phyloP scores from a whole-genome alignment of 192 early-diverging fungal species.

The Podila epicladia region DNA sequence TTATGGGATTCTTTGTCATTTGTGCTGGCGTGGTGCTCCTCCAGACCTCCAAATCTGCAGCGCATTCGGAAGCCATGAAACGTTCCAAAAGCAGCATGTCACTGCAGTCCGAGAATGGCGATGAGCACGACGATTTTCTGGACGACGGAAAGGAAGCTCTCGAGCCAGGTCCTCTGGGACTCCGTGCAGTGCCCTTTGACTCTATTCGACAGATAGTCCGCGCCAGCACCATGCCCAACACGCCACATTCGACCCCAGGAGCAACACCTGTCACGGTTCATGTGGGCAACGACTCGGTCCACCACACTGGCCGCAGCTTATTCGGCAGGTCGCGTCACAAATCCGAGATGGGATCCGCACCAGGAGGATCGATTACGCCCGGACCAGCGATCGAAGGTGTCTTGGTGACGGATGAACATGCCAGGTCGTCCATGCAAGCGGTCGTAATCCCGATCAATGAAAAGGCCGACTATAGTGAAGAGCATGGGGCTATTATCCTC shows the following conservation, averaged over 20 bases:
- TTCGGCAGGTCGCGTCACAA: not conserved
- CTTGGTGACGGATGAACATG: not conserved
- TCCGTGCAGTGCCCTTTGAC: constrained; percentile 47
- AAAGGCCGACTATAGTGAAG: not conserved
- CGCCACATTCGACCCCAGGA: not conserved
- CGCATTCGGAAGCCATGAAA: constrained; percentile 6
- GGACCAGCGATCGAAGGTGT: not conserved
- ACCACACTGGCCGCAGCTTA: not conserved
- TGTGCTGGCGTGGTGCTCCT: constrained; percentile 66
- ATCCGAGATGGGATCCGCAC: not conserved
- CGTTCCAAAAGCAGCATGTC: constrained; percentile 18
- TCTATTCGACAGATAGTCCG: constrained; percentile 45
- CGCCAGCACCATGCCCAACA: constrained; percentile 35
- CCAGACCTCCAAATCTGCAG: constrained; percentile 54
- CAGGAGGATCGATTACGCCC: not conserved
- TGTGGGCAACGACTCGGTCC: not conserved
- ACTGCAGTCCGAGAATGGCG: constrained; percentile 4
- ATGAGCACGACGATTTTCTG: not conserved
- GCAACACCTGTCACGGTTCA: constrained; percentile 6
- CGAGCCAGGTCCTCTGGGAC: constrained; percentile 38
- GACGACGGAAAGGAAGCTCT: constrained; percentile 31
- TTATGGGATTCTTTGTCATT: constrained; percentile 72
- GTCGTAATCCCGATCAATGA: not conserved
- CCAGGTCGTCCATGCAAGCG: not conserved
- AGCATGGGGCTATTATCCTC: not conserved